Percentiles rank a stretch among this genome's conserved stretches.
phyloP scores from a whole-genome alignment of 1,139 yeast species.

The Diutina siamensis region DNA sequence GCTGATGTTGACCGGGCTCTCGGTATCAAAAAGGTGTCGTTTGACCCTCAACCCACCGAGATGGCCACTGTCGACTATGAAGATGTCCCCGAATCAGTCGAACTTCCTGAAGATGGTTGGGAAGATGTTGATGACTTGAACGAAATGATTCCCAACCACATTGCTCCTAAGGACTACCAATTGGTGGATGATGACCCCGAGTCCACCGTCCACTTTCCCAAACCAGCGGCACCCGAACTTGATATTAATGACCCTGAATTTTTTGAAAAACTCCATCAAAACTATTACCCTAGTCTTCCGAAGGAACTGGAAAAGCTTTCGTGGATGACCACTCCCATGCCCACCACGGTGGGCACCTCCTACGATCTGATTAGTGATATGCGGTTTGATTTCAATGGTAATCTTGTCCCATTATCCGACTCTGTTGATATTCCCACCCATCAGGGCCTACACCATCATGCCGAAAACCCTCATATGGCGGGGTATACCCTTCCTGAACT shows the following conservation, averaged over 20 bases:
- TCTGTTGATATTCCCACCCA: constrained; percentile 39
- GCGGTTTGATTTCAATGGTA: constrained; percentile 82
- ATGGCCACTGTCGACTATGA: constrained; percentile 32
- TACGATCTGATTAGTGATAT: constrained; percentile 58
- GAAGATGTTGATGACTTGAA: constrained; percentile 8
- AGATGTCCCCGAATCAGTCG: constrained; percentile 18
- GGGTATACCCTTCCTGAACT: constrained; percentile 85
- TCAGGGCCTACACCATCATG: constrained; percentile 83
- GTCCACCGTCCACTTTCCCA: constrained; percentile 50
- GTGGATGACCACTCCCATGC: constrained; percentile 44
- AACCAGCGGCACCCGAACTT: constrained; percentile 31
- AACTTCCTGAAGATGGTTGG: constrained; percentile 9
- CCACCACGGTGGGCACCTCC: constrained; percentile 62
- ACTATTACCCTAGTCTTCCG: constrained; percentile 84
- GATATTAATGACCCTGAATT: constrained; percentile 70
- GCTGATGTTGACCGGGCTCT: not conserved
- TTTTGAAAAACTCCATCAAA: constrained; percentile 65
- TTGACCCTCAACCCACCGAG: constrained; percentile 14
- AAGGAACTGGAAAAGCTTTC: constrained; percentile 67
- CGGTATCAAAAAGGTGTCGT: constrained; percentile 9
- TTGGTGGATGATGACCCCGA: constrained; percentile 24
- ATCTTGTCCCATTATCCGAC: constrained; percentile 39
- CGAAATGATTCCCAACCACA: constrained; percentile 13
- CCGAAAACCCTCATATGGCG: constrained; percentile 79
- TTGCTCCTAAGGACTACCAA: constrained; percentile 36